Evolutionary conservation across 2,329 filamentous ascomycete genomes (phyloP), one percentile per base, ranked within the genome.

Genomic region (Sclerotinia borealis): DNA sequence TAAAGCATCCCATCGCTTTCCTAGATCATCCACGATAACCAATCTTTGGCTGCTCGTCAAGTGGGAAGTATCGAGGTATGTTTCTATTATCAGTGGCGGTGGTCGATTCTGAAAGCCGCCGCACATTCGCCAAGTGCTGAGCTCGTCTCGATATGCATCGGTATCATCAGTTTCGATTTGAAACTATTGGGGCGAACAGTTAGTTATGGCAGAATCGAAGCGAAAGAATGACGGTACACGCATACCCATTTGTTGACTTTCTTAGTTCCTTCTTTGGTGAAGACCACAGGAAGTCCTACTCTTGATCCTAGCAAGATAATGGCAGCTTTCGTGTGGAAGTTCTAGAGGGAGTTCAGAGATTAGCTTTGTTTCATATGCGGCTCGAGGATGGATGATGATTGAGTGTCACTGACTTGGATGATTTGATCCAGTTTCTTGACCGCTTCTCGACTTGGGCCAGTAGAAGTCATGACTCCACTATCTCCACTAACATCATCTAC

Each of bases 141-240:
- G 83, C 68, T 95, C 90, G 68, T 96, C 89, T 71, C 84, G 82
- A 73, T 96, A 92, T 65, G 90, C 87, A 73, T 96, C 91, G 67
- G 93, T 93, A 71, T 99, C 95, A 71, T 96, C 90, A 50, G 96
- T 88, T 69, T 96, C 90, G 70, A 97, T 87, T 79, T 96, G 96
- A 78, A 97, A 99, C 95, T 98, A 52, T 54, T 4, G 8, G 17
- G 15, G 29, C 3, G 31, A 13, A 72, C 13, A 51, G 45, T 59
- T 49, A 50, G 50, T 48, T 39, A 13, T 39, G 36, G 11, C 15
- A 15, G 43, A 13, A 37, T n/a, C 47, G 1, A 25, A 11, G 0
- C n/a, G 13, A 34, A 19, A 43, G 19, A 45, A 36, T 22, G 31
- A 34, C 8, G 2, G 22, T 27, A n/a, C 15, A 22, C 6, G 17